These are phyloP conservation scores for Caryocar brasiliense DNA, from an alignment of 441 rosid genomes.

Conservation along the genomic window DNA sequence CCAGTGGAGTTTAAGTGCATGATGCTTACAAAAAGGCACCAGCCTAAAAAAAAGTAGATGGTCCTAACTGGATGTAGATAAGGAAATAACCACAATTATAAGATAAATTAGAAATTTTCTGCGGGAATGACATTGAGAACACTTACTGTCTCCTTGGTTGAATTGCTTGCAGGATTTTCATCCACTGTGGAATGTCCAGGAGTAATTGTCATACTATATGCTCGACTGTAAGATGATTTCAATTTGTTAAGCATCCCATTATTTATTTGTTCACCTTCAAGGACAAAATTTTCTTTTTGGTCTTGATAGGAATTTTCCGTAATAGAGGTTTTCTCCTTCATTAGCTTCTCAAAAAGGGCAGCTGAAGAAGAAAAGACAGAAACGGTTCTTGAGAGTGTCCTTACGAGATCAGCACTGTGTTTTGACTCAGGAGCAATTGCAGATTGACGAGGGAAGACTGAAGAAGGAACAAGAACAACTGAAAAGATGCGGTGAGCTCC, in stretches of 20 bases:
- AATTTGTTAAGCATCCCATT: slow-evolving; percentile 29
- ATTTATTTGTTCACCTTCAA: slow-evolving; percentile 15
- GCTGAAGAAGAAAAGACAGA: slow-evolving; percentile 97
- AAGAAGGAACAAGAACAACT: slow-evolving; percentile 75
- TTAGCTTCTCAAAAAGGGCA: slow-evolving; percentile 90
- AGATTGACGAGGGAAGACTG: slow-evolving; percentile 45
- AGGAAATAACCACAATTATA: neutral
- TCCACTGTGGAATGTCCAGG: slow-evolving; percentile 16
- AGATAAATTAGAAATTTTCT: neutral
- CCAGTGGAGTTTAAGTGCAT: too few relatives aligned
- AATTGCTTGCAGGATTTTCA: slow-evolving; percentile 11
- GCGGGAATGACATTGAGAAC: neutral
- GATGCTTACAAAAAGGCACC: neutral
- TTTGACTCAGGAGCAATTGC: slow-evolving; percentile 18
- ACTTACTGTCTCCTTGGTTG: slow-evolving; percentile 39
- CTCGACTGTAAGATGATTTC: slow-evolving; percentile 32
- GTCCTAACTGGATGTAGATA: neutral
- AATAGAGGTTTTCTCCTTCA: slow-evolving; percentile 36
- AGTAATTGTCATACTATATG: slow-evolving; percentile 31
- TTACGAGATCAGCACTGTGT: slow-evolving; percentile 46
- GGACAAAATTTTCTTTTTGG: slow-evolving; percentile 10
- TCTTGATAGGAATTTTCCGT: slow-evolving; percentile 27
- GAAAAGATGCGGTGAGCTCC: slow-evolving; percentile 75
- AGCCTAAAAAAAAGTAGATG: neutral
- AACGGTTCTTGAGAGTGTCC: slow-evolving; percentile 86